Evolutionary conservation across 1,139 yeast genomes (phyloP), one percentile per base, ranked within the genome.

Genomic region (Pichia sp.): DNA sequence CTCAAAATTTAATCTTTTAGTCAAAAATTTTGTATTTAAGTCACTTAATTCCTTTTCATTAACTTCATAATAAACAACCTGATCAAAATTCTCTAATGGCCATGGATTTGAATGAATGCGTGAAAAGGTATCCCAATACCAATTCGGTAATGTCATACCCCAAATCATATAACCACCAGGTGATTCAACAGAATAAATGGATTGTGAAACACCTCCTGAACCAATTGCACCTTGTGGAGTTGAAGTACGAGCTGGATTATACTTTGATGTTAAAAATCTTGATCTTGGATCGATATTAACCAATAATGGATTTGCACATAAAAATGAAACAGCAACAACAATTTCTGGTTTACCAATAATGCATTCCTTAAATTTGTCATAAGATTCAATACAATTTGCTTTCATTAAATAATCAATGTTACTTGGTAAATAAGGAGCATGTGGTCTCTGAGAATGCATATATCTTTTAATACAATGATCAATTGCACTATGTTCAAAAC

Each of bases 141-240:
- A 59, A 51, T 63, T 66, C 25, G 72, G 72, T 38, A 67, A 57
- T 5, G 67, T 65, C 65, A 67, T 58, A 8, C 70, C 73, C 71
- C 72, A 68, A 44, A 69, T 61, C 69, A 67, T 66, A 49, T 69
- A 69, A 5, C 73, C 73, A 45, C 73, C 73, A 2, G 73, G 73
- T 6, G 70, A 62, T 45, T 69, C 72, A 45, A 68, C 67, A 1
- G 73, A 61, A 46, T 69, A 68, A 26, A 69, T 65, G 4, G 69
- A 63, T 45, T 67, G 64, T 29, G 60, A 50, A n/a, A 67, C 67
- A 10, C 67, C 62, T 7, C 71, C 67, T 42, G 71, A 62, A 11
- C 70, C 71, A 42, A 68, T 53, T 0, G 71, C 66, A 18, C 72
- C 72, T 41, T 62, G 65, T 2, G 72, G 72, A 0, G 72, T 68